Conservation (phyloP, 371 early-diverging fungal species). For the Mortierella sp. region DNA sequence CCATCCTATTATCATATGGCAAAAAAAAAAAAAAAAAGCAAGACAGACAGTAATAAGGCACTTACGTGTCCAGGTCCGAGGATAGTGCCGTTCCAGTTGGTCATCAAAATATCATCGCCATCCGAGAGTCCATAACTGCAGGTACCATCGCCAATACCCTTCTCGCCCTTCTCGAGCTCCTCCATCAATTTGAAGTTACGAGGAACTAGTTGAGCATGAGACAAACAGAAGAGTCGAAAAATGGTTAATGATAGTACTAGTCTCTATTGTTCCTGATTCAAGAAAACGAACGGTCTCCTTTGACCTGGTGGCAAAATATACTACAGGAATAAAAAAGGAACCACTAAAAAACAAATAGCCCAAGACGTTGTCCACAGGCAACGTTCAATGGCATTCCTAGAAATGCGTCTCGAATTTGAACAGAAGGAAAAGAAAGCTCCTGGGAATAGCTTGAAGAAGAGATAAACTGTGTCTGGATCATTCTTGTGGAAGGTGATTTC, state of each 20-base stretch:
- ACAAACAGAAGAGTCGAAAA: neutral
- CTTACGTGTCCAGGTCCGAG: slow-evolving; percentile 94
- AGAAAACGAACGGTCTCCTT: no score
- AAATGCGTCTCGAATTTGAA: no score
- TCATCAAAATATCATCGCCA: slow-evolving; percentile 86
- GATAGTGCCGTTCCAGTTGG: slow-evolving; percentile 96
- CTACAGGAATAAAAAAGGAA: neutral
- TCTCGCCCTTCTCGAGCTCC: slow-evolving; percentile 98
- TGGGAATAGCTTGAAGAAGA: no score
- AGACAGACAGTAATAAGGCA: neutral
- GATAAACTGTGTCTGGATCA: no score
- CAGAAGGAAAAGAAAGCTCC: no score
- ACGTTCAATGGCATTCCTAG: no score
- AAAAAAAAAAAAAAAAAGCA: neutral
- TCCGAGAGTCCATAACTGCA: slow-evolving; percentile 94
- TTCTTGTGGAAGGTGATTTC: no score
- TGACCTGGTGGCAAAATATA: no score
- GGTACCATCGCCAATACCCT: slow-evolving; percentile 95
- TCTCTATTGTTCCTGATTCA: neutral
- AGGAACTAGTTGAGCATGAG: slow-evolving; percentile 72
- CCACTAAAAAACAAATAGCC: neutral
- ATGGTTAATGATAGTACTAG: neutral
- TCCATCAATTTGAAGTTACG: slow-evolving; percentile 96
- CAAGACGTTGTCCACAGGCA: no score
- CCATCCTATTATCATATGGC: no score